Conservation (phyloP, 352 stramenopile species). For the Achlya hypogyna region DNA sequence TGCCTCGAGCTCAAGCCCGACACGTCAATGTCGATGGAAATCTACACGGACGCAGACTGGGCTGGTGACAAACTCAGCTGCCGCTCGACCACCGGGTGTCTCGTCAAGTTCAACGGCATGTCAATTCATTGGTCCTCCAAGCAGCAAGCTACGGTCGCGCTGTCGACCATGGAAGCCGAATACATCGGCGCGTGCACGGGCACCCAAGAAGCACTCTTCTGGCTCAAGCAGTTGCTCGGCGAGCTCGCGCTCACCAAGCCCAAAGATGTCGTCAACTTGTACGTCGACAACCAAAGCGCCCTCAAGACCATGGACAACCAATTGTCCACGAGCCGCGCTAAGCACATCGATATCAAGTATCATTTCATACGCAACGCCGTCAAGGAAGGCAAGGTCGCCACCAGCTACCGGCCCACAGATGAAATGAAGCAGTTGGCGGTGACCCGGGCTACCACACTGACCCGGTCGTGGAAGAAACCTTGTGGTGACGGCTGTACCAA, state of each 20-base stretch:
- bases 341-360: slow-evolving; percentile 29
- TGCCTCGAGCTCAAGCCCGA: not conserved
- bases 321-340: slow-evolving; percentile 17
- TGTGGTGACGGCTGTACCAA: too few relatives aligned
- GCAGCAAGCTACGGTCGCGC: slow-evolving; percentile 8
- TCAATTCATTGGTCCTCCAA: not conserved
- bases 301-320: not conserved
- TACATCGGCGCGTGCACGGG: slow-evolving; percentile 9
- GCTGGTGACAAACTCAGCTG: slow-evolving; percentile 11
- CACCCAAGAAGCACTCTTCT: not conserved
- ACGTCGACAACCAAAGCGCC: not conserved
- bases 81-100: slow-evolving; percentile 8
- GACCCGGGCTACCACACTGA: too few relatives aligned
- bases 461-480: too few relatives aligned
- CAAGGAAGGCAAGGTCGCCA: slow-evolving; percentile 26
- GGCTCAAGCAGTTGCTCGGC: not conserved
- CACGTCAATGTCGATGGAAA: not conserved
- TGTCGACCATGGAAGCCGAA: slow-evolving; percentile 22
- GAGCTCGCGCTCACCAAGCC: not conserved
- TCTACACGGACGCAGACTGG: slow-evolving; percentile 15
- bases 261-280: not conserved
- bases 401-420: slow-evolving; percentile 29
- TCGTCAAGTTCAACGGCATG: not conserved
- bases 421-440: too few relatives aligned
- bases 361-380: slow-evolving; percentile 26